Evolutionary conservation across 2,329 filamentous ascomycete species (phyloP), one percentile per base, ranked within the genome.

Genomic region (Oidium heveae): DNA sequence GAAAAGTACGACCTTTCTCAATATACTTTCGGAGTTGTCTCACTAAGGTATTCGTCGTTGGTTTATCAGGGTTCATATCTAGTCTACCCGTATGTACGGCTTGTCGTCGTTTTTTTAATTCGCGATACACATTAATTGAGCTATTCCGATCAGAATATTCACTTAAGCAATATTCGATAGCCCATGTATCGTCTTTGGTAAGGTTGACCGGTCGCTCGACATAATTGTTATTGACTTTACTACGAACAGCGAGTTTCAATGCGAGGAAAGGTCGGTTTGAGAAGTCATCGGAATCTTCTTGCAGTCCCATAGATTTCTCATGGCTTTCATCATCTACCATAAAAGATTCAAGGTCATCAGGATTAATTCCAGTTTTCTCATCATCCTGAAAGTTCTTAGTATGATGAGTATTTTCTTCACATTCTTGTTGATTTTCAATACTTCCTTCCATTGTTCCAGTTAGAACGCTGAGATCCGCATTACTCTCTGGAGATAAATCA

Each of bases 121-220:
- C 68, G 1, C 63, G 44, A 64, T 86, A 86, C 24, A 83, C 65
- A 0, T 55, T 66, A 57, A 65, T 66, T 1, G 74, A 76, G 22
- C 56, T 54, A 22, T 56, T 68, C 0, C 64, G 58, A 2, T 66
- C 58, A 0, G 66, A 54, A 1, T 87, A 69, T 59, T 88, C 82
- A 49, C 74, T 73, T 51, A 95, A 68, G 37, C 79, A 73, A 66
- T 94, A 95, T 61, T 91, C 78, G n/a, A 95, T 70, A 0, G 69
- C 66, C 88, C 88, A 95, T 8, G 69, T 62, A 59, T 78, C 73
- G 0, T 61, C 20, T 15, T 61, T 34, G 0, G 53, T 66, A 49
- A 81, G 64, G 0, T 71, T 60, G 1, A 67, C 59, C 0, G 86
- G 84, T 2, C 86, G 79, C 0, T 69, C 63, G 0, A 86, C 76